Conservation (phyloP, 495 filamentous ascomycete genomes). For the Penicillium parvum region DNA sequence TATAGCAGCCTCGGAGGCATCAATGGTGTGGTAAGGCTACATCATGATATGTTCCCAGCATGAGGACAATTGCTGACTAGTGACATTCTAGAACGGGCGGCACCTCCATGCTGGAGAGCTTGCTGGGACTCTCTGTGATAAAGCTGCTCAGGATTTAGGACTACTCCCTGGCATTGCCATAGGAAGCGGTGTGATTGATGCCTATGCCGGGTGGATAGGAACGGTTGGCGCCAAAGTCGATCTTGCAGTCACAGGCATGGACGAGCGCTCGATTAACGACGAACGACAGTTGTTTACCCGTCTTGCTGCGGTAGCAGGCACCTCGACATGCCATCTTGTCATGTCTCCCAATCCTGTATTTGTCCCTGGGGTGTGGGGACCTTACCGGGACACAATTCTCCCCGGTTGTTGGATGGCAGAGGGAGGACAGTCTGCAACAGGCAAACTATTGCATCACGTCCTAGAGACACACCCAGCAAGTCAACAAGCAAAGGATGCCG, state of each 20-base stretch:
- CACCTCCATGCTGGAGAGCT: slow-evolving; percentile 79
- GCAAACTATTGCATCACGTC: slow-evolving; percentile 79
- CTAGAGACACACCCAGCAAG: slow-evolving; percentile 80
- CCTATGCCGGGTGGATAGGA: slow-evolving; percentile 89
- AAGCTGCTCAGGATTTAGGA: slow-evolving; percentile 69
- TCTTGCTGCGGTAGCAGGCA: slow-evolving; percentile 79
- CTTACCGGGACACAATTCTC: slow-evolving; percentile 79
- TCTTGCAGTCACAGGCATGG: slow-evolving; percentile 32
- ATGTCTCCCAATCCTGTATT: slow-evolving; percentile 83
- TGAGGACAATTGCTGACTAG: not conserved
- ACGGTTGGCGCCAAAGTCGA: slow-evolving; percentile 84
- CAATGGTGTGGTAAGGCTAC: not conserved
- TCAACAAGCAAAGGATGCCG: slow-evolving; percentile 59
- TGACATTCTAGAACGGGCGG: slow-evolving; percentile 60
- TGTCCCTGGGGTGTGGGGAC: slow-evolving; percentile 84
- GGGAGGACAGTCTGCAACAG: slow-evolving; percentile 83
- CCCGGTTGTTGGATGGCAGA: slow-evolving; percentile 83
- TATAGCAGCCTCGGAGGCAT: slow-evolving; percentile 1
- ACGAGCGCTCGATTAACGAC: not conserved
- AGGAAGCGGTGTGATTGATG: slow-evolving; percentile 86
- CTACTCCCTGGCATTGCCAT: slow-evolving; percentile 75
- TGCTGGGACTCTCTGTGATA: slow-evolving; percentile 68
- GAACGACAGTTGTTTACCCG: slow-evolving; percentile 65
- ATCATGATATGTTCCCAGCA: not conserved
- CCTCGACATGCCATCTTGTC: slow-evolving; percentile 84